Conservation (phyloP, 2,329 filamentous ascomycete genomes). For the Cordyceps pruinosa region DNA sequence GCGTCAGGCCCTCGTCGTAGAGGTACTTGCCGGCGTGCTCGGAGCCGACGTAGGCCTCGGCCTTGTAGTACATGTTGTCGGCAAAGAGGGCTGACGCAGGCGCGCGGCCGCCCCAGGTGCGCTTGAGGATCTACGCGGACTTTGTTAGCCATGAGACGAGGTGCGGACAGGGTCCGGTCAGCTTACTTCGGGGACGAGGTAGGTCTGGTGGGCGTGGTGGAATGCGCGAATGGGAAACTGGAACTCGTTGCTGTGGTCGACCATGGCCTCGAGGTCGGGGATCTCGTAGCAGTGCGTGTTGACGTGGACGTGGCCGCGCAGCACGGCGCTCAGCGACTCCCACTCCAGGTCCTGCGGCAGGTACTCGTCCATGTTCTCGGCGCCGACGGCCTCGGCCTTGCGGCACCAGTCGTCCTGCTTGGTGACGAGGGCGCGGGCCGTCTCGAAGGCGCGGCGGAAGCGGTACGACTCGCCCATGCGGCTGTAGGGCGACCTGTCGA, state of each 20-base stretch:
- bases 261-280: constrained; percentile 61
- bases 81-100: constrained; percentile 60
- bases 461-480: constrained; percentile 63
- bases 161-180: too few species aligned
- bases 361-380: constrained; percentile 47
- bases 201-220: constrained; percentile 14
- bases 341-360: constrained; percentile 56
- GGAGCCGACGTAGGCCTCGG: constrained; percentile 57
- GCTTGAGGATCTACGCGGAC: constrained; percentile 41
- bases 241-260: constrained; percentile 67
- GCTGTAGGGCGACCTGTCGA: constrained; percentile 48
- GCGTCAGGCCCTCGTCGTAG: constrained; percentile 56
- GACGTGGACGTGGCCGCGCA: constrained; percentile 61
- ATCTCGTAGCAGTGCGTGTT: constrained; percentile 69
- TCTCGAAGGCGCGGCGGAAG: constrained; percentile 61
- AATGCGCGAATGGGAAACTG: constrained; percentile 37
- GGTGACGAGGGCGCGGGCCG: constrained; percentile 48
- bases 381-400: constrained; percentile 43
- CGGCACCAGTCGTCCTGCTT: constrained; percentile 63
- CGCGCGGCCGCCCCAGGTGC: constrained; percentile 45
- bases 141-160: constrained; percentile 8
- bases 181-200: constrained; percentile 44
- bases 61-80: constrained; percentile 68
- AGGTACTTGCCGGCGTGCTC: constrained; percentile 61
- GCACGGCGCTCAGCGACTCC: constrained; percentile 55